Conservation (phyloP, 148 eudicot genomes). For the Suaeda aralocaspica region DNA sequence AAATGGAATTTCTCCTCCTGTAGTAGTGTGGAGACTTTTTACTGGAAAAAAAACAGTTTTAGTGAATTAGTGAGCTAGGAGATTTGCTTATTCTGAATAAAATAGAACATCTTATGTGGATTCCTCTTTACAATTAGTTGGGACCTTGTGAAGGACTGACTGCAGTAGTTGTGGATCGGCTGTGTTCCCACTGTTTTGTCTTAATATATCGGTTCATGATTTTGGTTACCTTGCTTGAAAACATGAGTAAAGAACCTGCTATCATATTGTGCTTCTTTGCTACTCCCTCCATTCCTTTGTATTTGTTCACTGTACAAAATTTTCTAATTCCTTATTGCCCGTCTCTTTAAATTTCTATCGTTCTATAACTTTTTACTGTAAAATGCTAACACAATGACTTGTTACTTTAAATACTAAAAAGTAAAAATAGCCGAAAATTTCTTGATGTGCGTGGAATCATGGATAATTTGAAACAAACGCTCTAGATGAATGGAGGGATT, state of each 20-base stretch:
- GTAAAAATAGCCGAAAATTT: neutral
- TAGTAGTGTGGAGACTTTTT: neutral
- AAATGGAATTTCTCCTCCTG: neutral
- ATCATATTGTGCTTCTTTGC: neutral
- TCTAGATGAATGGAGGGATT: neutral
- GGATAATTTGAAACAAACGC: neutral
- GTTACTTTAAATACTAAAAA: neutral
- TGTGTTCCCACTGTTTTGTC: no score
- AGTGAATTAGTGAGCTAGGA: neutral
- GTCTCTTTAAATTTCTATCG: neutral
- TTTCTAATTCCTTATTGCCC: neutral
- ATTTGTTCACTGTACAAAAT: neutral
- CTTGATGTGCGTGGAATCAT: neutral
- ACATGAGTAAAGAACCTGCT: neutral
- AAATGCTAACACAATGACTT: neutral
- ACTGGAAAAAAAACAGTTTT: neutral
- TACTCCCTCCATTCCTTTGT: neutral
- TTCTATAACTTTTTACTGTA: neutral
- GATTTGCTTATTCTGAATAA: neutral
- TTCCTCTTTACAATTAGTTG: neutral
- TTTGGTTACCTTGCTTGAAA: neutral
- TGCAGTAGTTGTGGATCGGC: neutral
- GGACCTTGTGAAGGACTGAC: neutral
- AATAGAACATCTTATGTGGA: neutral
- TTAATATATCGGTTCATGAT: neutral